Percentiles rank a stretch among this genome's conserved stretches.
Conservation (phyloP, 1,284 basidiomycete genomes). For the Austroboletus novae-zelandiae region DNA sequence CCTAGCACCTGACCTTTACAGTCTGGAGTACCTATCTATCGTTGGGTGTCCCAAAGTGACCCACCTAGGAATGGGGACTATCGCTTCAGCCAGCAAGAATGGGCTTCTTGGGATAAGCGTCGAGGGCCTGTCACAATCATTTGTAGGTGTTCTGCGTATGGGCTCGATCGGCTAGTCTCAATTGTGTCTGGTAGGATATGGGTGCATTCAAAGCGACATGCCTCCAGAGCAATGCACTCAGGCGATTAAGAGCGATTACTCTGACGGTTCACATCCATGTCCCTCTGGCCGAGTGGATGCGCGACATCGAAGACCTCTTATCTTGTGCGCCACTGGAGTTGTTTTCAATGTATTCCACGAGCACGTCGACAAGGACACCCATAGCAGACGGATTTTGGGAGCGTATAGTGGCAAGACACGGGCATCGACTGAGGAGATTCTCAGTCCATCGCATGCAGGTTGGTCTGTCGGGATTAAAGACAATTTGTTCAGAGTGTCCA, state of each 20-base stretch:
- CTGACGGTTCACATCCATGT: slow-evolving; percentile 47
- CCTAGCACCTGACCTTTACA: slow-evolving; percentile 45
- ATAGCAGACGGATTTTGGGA: slow-evolving; percentile 50
- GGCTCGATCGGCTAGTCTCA: slow-evolving; percentile 6
- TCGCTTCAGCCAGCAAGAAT: slow-evolving; percentile 41
- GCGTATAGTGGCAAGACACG: slow-evolving; percentile 48
- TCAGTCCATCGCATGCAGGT: slow-evolving; percentile 64
- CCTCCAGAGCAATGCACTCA: slow-evolving; percentile 35
- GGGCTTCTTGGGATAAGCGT: slow-evolving; percentile 56
- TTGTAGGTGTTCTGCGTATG: slow-evolving; percentile 43
- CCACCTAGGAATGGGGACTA: slow-evolving; percentile 50
- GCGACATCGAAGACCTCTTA: slow-evolving; percentile 44
- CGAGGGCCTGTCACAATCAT: slow-evolving; percentile 59
- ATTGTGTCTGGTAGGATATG: slow-evolving; percentile 45
- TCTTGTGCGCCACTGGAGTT: slow-evolving; percentile 46
- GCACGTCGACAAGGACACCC: slow-evolving; percentile 37
- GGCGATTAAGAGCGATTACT: slow-evolving; percentile 52
- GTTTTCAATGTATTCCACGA: slow-evolving; percentile 63
- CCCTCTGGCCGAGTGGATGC: slow-evolving; percentile 41
- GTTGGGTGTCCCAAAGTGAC: slow-evolving; percentile 70
- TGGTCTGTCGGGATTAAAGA: slow-evolving; percentile 44
- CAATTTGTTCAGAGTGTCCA: slow-evolving; percentile 52
- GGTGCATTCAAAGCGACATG: slow-evolving; percentile 42
- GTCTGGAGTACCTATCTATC: slow-evolving; percentile 55
- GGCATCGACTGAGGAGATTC: slow-evolving; percentile 49